These are phyloP conservation scores for Penicillium coprophilum DNA, from an alignment of 495 filamentous ascomycete genomes.

Conservation along the genomic window DNA sequence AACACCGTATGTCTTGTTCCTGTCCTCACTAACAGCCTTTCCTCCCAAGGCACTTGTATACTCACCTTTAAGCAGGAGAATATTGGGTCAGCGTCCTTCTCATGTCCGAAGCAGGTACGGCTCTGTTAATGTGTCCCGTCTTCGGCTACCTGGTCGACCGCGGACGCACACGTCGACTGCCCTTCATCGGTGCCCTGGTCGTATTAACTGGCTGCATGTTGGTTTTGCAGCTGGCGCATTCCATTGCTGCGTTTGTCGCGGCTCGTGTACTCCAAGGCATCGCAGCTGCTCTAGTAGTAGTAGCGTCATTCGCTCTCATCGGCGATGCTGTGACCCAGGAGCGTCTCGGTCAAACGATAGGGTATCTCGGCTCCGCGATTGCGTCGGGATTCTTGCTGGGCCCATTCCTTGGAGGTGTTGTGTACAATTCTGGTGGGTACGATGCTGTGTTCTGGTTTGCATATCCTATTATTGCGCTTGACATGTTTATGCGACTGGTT, in stretches of 20 bases:
- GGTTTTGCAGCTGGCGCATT: constrained; percentile 54
- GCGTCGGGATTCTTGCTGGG: constrained; percentile 37
- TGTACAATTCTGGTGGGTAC: constrained; percentile 60
- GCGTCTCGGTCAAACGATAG: constrained; percentile 56
- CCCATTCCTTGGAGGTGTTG: constrained; percentile 61
- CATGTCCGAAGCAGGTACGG: constrained; percentile 58
- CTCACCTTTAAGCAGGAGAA: constrained; percentile 20
- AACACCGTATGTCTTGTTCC: constrained; percentile 55
- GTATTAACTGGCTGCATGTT: constrained; percentile 57
- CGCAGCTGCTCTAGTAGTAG: constrained; percentile 63
- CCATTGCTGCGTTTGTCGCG: constrained; percentile 49
- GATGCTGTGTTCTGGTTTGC: constrained; percentile 60
- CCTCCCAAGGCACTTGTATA: background rate
- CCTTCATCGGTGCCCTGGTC: constrained; percentile 58
- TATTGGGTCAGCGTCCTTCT: constrained; percentile 50
- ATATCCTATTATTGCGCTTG: constrained; percentile 55
- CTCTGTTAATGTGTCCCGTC: constrained; percentile 54
- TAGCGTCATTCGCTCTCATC: constrained; percentile 60
- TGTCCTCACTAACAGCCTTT: background rate
- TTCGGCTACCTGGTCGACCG: constrained; percentile 60
- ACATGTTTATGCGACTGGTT: constrained; percentile 61
- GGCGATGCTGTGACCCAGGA: constrained; percentile 58
- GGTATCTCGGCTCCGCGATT: constrained; percentile 39
- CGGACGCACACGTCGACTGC: constrained; percentile 43
- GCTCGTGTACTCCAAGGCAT: constrained; percentile 63